Conservation (phyloP, 257 asterid species). For the Solanum neorickii region DNA sequence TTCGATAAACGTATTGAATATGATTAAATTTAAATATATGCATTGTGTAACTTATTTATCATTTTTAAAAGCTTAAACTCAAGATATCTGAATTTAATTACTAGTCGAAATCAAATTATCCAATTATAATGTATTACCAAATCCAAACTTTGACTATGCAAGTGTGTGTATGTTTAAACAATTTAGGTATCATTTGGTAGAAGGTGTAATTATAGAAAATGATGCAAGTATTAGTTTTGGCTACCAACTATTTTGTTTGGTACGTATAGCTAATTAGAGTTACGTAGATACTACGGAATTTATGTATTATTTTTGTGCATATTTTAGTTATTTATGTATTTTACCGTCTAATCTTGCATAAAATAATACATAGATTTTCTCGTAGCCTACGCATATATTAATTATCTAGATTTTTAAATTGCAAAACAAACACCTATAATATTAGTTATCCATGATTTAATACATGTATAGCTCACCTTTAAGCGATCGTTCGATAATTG, state of each 20-base stretch:
- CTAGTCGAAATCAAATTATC: neutral
- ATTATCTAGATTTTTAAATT: too few relatives aligned
- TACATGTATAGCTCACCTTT: neutral
- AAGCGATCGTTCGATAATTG: neutral
- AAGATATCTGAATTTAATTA: neutral
- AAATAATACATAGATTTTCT: neutral
- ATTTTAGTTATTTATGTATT: too few relatives aligned
- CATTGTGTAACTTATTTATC: rapidly evolving
- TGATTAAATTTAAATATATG: neutral
- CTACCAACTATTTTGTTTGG: neutral
- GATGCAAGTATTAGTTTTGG: neutral
- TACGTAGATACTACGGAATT: neutral
- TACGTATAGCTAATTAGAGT: neutral
- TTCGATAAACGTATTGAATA: rapidly evolving
- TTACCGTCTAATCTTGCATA: neutral
- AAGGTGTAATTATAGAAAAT: neutral
- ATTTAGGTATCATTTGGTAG: neutral
- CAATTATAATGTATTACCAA: neutral
- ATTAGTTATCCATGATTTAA: too few relatives aligned
- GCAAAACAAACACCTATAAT: too few relatives aligned
- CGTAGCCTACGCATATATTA: neutral
- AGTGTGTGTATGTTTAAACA: neutral
- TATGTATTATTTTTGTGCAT: neutral
- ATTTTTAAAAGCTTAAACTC: neutral
- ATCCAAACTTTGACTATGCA: neutral